A percentile compares a stretch with the other conserved stretches of the same genome.
phyloP scores from a whole-genome alignment of 371 early-diverging fungal species.

The Massospora cicadina region DNA sequence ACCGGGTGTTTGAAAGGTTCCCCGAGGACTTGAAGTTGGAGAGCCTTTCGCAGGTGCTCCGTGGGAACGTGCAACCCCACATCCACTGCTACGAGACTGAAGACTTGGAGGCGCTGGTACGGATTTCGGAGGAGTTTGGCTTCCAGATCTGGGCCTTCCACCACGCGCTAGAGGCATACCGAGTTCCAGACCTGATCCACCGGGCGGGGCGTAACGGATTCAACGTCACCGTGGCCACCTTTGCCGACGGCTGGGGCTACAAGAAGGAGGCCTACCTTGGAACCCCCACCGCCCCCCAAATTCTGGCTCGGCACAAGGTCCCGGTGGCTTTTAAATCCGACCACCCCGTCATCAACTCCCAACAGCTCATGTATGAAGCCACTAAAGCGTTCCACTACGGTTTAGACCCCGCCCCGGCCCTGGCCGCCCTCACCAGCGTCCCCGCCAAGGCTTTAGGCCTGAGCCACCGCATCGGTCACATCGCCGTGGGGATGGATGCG shows the following conservation, averaged over 20 bases:
- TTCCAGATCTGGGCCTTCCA: slow-evolving; percentile 61
- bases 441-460: slow-evolving; percentile 54
- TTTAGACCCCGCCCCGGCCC: slow-evolving; percentile 33
- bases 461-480: slow-evolving; percentile 46
- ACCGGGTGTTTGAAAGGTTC: slow-evolving; percentile 24
- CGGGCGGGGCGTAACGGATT: slow-evolving; percentile 25
- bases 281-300: slow-evolving; percentile 40
- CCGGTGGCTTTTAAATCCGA: slow-evolving; percentile 65
- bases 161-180: slow-evolving; percentile 63
- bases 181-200: slow-evolving; percentile 41
- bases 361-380: slow-evolving; percentile 55
- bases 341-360: slow-evolving; percentile 61
- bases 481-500: slow-evolving; percentile 57
- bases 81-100: slow-evolving; percentile 55
- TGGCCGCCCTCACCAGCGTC: slow-evolving; percentile 48
- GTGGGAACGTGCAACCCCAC: slow-evolving; percentile 51
- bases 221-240: slow-evolving; percentile 47
- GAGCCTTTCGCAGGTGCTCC: slow-evolving; percentile 38
- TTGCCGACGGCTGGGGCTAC: slow-evolving; percentile 52
- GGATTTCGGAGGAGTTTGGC: slow-evolving; percentile 51
- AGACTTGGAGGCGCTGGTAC: slow-evolving; percentile 54
- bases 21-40: slow-evolving; percentile 45
- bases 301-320: slow-evolving; percentile 47
- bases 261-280: slow-evolving; percentile 60
- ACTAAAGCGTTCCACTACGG: slow-evolving; percentile 64